These are phyloP conservation scores for Pleurotus tuoliensis DNA, from an alignment of 768 basidiomycete genomes.

Conservation along the genomic window DNA sequence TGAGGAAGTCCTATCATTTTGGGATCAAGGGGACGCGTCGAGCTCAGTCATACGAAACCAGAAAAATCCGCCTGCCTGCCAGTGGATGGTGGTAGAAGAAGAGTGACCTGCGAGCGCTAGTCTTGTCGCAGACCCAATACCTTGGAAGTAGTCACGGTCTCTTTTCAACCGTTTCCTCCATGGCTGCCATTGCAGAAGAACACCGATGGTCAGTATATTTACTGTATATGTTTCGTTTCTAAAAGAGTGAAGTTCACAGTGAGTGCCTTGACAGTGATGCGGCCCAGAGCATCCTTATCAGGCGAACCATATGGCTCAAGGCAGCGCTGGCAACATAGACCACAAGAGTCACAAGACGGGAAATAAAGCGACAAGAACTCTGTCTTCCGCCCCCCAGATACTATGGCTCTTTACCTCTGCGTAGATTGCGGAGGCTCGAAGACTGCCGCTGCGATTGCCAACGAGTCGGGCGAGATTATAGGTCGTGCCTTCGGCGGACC, in stretches of 20 bases:
- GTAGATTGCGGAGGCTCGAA: slow-evolving; percentile 91
- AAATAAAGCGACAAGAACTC: no score
- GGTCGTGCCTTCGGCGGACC: slow-evolving; percentile 71
- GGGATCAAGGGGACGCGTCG: no score
- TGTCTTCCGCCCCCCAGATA: not conserved
- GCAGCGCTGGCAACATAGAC: not conserved
- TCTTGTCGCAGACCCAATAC: no score
- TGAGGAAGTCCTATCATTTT: slow-evolving; percentile 2
- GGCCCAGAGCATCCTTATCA: not conserved
- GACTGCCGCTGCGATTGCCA: slow-evolving; percentile 70
- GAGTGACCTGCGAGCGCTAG: no score
- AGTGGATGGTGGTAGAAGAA: no score
- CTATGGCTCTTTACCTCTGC: slow-evolving; percentile 68
- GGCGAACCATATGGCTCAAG: slow-evolving; percentile 3
- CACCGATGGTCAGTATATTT: not conserved
- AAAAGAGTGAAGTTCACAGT: not conserved
- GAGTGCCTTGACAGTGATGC: no score
- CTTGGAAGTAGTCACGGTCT: no score
- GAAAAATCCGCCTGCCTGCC: no score
- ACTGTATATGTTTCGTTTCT: not conserved
- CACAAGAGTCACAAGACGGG: not conserved
- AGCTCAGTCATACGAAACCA: no score
- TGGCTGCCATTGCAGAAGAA: not conserved
- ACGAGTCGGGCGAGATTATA: slow-evolving; percentile 53
- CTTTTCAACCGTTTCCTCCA: no score